Conservation (phyloP, 345 rosid species). For the Brassica incana region DNA sequence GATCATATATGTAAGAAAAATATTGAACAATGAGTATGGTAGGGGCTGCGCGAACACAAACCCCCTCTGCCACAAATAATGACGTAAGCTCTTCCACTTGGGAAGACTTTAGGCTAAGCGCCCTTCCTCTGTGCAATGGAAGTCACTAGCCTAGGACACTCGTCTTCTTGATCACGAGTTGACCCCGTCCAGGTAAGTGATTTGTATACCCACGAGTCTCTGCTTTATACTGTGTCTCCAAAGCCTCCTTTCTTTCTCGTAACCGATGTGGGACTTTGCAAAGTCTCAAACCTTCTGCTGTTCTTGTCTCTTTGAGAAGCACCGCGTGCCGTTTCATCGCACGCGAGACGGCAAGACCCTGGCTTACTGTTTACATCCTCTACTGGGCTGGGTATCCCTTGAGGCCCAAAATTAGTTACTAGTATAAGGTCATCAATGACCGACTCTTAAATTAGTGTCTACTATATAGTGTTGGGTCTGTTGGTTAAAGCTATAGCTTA, state of each 20-base stretch:
- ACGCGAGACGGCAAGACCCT: not conserved
- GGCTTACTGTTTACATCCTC: not conserved
- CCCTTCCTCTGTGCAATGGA: slow-evolving; percentile 42
- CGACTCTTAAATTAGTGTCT: not conserved
- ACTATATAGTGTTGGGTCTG: not conserved
- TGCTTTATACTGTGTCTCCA: not conserved
- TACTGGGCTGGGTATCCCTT: slow-evolving; percentile 16
- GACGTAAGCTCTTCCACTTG: slow-evolving; percentile 60
- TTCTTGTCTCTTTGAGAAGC: not conserved
- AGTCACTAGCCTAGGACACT: slow-evolving; percentile 45
- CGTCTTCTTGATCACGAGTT: slow-evolving; percentile 36
- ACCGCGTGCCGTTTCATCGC: not conserved
- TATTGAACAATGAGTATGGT: not conserved
- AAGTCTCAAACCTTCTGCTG: not conserved
- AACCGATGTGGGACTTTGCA: slow-evolving; percentile 26
- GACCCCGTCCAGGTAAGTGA: slow-evolving; percentile 49
- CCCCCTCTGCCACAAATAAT: slow-evolving; percentile 60
- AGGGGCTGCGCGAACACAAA: slow-evolving; percentile 68
- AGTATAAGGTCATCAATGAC: not conserved
- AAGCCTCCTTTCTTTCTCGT: not conserved
- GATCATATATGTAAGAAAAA: too few species aligned
- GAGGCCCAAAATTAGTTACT: not conserved
- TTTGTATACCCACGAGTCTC: rapidly evolving
- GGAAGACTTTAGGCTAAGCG: slow-evolving; percentile 46
- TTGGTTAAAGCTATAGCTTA: not conserved